Evolutionary conservation across 768 basidiomycete species (phyloP).

Genomic region (Suillus occidentalis): DNA sequence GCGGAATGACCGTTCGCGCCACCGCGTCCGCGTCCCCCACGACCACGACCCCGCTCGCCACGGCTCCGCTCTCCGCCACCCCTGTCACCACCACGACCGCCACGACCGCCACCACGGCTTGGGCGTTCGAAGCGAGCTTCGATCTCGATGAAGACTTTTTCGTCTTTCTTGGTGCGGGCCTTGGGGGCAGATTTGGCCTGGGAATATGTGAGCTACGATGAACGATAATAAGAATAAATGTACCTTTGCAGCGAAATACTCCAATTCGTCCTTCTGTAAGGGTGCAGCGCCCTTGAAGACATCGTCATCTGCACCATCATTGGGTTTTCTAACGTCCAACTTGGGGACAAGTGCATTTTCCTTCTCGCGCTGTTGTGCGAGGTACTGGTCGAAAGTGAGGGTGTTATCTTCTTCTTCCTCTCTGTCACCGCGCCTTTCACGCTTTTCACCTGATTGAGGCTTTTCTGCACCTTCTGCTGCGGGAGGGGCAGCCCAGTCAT

Average conservation of each 20-base stretch:
- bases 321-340: slow-evolving; percentile 74
- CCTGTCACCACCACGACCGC: slow-evolving; percentile 49
- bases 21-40: slow-evolving; percentile 48
- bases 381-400: slow-evolving; percentile 90
- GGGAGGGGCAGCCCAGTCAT: slow-evolving; percentile 34
- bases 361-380: slow-evolving; percentile 75
- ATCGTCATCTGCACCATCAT: slow-evolving; percentile 71
- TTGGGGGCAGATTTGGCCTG: slow-evolving; percentile 70
- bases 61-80: slow-evolving; percentile 47
- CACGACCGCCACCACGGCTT: slow-evolving; percentile 61
- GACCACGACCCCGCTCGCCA: slow-evolving; percentile 40
- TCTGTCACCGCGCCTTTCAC: slow-evolving; percentile 45
- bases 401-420: slow-evolving; percentile 94
- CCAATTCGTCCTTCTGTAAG: slow-evolving; percentile 64
- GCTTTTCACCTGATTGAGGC: slow-evolving; percentile 35
- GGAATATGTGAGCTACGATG: slow-evolving; percentile 4
- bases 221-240: slow-evolving; percentile 16
- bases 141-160: slow-evolving; percentile 91
- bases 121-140: slow-evolving; percentile 88
- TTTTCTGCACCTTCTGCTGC: slow-evolving; percentile 37
- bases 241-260: slow-evolving; percentile 93
- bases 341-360: slow-evolving; percentile 62
- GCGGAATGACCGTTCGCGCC: slow-evolving; percentile 35
- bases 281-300: slow-evolving; percentile 72
- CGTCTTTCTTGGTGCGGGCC: slow-evolving; percentile 75